phyloP scores from a whole-genome alignment of 2,329 filamentous ascomycete genomes.

The Hysterium pulicare region DNA sequence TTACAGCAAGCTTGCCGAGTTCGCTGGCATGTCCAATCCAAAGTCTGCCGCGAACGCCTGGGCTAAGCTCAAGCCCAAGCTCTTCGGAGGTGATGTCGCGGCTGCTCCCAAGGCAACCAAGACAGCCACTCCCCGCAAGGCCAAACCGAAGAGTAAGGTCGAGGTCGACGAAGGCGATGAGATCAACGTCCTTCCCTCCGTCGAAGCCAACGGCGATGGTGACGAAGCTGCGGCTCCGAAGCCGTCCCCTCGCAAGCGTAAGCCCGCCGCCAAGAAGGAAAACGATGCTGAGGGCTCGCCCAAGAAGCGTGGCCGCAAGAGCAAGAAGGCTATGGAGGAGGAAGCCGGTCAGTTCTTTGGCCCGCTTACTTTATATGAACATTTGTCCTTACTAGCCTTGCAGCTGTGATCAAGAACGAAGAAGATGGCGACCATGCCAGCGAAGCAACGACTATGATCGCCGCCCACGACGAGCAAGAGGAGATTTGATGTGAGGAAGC shows the following conservation, averaged over 20 bases:
- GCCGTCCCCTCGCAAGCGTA: constrained; percentile 30
- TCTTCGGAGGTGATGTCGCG: constrained; percentile 11
- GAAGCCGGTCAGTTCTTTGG: constrained; percentile 1
- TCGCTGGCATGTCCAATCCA: constrained; percentile 35
- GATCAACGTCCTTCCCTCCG: neutral
- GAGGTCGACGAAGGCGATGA: constrained; percentile 28
- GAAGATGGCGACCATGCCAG: constrained; percentile 42
- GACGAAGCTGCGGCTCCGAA: neutral
- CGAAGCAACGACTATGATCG: constrained; percentile 37
- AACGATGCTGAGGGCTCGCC: constrained; percentile 2
- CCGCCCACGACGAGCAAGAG: neutral
- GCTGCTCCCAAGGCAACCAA: constrained; percentile 13
- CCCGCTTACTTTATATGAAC: too few species aligned
- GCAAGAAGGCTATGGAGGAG: constrained; percentile 19
- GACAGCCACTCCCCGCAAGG: constrained; percentile 18
- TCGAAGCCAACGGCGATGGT: neutral
- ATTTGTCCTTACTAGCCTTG: too few species aligned
- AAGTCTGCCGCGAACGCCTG: constrained; percentile 38
- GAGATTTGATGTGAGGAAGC: neutral
- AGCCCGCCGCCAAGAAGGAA: constrained; percentile 10
- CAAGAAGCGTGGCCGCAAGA: constrained; percentile 2
- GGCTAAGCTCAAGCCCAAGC: constrained; percentile 33
- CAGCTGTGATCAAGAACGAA: constrained; percentile 10
- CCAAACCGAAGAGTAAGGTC: constrained; percentile 24
- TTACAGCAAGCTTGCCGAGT: constrained; percentile 33